Evolutionary conservation across 495 filamentous ascomycete species (phyloP).

Genomic region (Penicillium verhagenii): DNA sequence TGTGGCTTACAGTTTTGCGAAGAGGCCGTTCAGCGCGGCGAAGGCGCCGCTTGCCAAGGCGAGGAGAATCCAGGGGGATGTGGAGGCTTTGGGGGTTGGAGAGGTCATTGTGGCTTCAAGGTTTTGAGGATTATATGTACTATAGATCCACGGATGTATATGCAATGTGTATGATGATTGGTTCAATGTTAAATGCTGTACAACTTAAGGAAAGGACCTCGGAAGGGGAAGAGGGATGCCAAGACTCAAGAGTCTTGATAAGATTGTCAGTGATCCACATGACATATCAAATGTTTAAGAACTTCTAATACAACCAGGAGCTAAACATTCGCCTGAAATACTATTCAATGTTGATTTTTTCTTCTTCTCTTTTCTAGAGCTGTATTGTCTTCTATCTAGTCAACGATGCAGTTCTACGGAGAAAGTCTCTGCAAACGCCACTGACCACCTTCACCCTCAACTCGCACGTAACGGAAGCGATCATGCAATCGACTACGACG

Average conservation of each 20-base stretch:
- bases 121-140: no score
- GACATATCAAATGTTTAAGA: not conserved
- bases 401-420: constrained; percentile 21
- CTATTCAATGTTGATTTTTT: no score
- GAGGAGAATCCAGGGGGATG: constrained; percentile 69
- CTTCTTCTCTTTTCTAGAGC: not conserved
- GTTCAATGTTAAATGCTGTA: not conserved
- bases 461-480: constrained; percentile 80
- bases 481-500: constrained; percentile 85
- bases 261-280: constrained; percentile 1
- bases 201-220: no score
- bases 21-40: constrained; percentile 91
- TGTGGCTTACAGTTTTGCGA: constrained; percentile 80
- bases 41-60: constrained; percentile 84
- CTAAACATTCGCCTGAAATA: no score
- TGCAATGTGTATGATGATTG: not conserved
- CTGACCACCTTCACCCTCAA: constrained; percentile 50
- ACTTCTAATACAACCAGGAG: not conserved
- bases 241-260: constrained; percentile 23
- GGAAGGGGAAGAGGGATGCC: constrained; percentile 6
- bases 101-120: constrained; percentile 14
- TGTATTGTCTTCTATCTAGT: not conserved
- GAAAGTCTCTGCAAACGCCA: constrained; percentile 44
- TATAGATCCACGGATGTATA: no score
- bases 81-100: constrained; percentile 5